A percentile compares a stretch with the other conserved stretches of the same genome.
phyloP scores from a whole-genome alignment of 2,329 filamentous ascomycete genomes.

The Sarocladiaceae sp. region DNA sequence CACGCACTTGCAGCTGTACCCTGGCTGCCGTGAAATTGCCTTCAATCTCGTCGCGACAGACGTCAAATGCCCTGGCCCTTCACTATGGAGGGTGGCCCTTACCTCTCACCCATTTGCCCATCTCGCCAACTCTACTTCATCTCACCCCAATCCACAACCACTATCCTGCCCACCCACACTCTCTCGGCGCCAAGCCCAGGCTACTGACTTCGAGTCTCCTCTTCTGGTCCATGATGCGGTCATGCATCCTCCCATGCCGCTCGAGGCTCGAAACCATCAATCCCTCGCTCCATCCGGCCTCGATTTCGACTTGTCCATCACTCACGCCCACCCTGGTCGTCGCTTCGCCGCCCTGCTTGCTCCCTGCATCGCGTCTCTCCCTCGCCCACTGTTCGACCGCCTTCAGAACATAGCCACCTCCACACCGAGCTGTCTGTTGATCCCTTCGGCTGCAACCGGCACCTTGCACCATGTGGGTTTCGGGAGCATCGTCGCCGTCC shows the following conservation, averaged over 20 bases:
- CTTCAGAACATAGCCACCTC: too few species aligned
- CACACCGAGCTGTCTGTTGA: neutral
- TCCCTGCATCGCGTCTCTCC: too few species aligned
- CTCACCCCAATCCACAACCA: too few species aligned
- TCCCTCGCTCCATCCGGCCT: too few species aligned
- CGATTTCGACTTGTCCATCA: conserved; percentile 4
- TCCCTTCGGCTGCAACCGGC: conserved; percentile 4
- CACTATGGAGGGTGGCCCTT: too few species aligned
- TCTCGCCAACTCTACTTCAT: neutral
- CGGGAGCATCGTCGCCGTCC: conserved; percentile 1
- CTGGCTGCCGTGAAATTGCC: conserved; percentile 4
- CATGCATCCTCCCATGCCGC: too few species aligned
- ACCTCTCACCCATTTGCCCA: neutral
- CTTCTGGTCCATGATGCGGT: conserved; percentile 1
- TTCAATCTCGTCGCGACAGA: conserved; percentile 6
- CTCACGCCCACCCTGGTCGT: too few species aligned
- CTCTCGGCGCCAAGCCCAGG: neutral
- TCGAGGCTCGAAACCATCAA: too few species aligned
- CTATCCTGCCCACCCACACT: too few species aligned
- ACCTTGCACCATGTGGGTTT: conserved; percentile 4
- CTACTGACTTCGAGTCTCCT: neutral
- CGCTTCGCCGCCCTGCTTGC: too few species aligned
- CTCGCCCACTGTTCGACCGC: too few species aligned
- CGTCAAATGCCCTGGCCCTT: neutral
- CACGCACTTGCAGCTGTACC: neutral